phyloP scores from a whole-genome alignment of 768 basidiomycete species.

The Nidularia pulvinata region DNA sequence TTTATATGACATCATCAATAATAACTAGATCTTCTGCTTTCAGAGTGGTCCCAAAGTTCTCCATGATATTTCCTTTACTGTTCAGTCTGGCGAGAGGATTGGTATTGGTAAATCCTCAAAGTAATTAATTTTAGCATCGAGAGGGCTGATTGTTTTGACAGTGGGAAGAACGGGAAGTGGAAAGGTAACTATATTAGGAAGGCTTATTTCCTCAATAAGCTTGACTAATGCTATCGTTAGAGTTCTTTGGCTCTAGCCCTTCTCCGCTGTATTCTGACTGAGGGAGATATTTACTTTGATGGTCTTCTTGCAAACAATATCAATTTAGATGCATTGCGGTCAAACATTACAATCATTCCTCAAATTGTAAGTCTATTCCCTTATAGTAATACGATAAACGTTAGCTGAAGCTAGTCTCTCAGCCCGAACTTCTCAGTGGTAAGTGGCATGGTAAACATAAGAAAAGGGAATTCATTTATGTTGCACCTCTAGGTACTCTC shows the following conservation, averaged over 20 bases:
- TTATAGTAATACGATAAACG: background rate
- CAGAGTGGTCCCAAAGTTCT: slow-evolving; percentile 47
- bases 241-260: slow-evolving; percentile 53
- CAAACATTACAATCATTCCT: slow-evolving; percentile 56
- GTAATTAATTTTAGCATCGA: background rate
- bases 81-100: slow-evolving; percentile 51
- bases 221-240: slow-evolving; percentile 7
- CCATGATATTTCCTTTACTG: slow-evolving; percentile 41
- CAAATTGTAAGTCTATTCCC: slow-evolving; percentile 26
- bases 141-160: slow-evolving; percentile 2
- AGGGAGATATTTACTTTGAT: slow-evolving; percentile 52
- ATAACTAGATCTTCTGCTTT: background rate
- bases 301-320: slow-evolving; percentile 40
- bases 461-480: background rate
- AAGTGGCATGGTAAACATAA: background rate
- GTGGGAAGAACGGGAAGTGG: slow-evolving; percentile 37
- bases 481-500: slow-evolving; percentile 24
- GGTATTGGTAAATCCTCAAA: slow-evolving; percentile 38
- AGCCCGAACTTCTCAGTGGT: slow-evolving; percentile 42
- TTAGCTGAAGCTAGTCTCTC: background rate
- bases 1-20: background rate
- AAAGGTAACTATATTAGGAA: slow-evolving; percentile 17
- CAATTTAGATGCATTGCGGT: slow-evolving; percentile 51
- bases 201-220: background rate
- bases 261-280: slow-evolving; percentile 50